phyloP scores from a whole-genome alignment of 2,329 filamentous ascomycete genomes.

The Fusarium domesticum region DNA sequence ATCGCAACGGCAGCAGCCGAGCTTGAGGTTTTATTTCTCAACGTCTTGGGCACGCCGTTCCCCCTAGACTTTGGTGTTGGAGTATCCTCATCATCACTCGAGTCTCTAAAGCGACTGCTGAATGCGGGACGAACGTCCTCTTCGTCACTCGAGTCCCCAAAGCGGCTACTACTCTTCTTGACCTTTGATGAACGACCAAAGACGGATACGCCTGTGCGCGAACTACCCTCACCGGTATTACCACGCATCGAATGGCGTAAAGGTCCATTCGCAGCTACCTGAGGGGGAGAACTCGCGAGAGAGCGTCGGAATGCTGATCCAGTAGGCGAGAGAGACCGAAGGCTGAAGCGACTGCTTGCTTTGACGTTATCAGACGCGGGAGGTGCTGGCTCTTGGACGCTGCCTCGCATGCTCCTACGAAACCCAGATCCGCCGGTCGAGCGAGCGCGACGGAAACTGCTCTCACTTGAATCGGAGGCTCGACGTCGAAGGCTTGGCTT shows the following conservation, averaged over 20 bases:
- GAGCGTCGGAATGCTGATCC: slow-evolving; percentile 51
- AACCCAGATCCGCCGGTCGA: slow-evolving; percentile 55
- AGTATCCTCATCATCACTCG: slow-evolving; percentile 61
- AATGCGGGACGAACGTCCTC: slow-evolving; percentile 32
- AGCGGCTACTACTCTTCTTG: slow-evolving; percentile 53
- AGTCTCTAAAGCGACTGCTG: slow-evolving; percentile 65
- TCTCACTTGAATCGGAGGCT: slow-evolving; percentile 67
- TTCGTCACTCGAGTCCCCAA: slow-evolving; percentile 71
- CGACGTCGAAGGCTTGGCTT: slow-evolving; percentile 47
- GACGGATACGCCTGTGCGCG: slow-evolving; percentile 41
- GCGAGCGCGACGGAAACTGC: slow-evolving; percentile 73
- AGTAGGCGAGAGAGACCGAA: slow-evolving; percentile 68
- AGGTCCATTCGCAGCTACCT: slow-evolving; percentile 37
- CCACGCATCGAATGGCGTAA: slow-evolving; percentile 48
- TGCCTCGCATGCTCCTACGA: slow-evolving; percentile 67
- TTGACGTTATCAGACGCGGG: slow-evolving; percentile 30
- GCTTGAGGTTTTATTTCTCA: slow-evolving; percentile 30
- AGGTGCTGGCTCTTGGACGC: slow-evolving; percentile 20
- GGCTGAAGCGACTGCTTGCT: slow-evolving; percentile 61
- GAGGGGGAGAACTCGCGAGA: slow-evolving; percentile 35
- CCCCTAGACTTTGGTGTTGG: slow-evolving; percentile 21
- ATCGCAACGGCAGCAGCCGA: slow-evolving; percentile 36
- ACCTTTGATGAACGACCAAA: slow-evolving; percentile 41
- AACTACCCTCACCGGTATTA: slow-evolving; percentile 36
- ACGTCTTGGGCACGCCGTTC: slow-evolving; percentile 36